Evolutionary conservation across 257 asterid species (phyloP), one percentile per base, ranked within the genome.

Genomic region (Salvia rosmarinus): DNA sequence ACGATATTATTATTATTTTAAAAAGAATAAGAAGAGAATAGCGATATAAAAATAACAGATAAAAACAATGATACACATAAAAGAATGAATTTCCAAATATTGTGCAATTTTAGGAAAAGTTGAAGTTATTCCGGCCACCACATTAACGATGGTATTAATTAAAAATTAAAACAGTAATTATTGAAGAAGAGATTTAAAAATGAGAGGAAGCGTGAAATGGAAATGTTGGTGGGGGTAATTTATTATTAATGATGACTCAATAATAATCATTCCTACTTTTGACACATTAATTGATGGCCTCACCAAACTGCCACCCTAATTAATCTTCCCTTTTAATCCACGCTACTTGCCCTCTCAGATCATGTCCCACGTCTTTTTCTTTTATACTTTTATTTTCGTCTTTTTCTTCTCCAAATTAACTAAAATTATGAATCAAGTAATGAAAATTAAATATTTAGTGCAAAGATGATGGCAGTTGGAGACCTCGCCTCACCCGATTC

Each of bases 301-400:
- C 78, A 74, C 84, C 84, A 67, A 79, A 79, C 83, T 40, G 58
- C 23, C 44, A 59, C 34, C 30, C 71, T 30, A 12, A 10, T 58
- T 70, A 63, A 60, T 74, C 76, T 3, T 78, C 59, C 77, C 89
- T 86, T 86, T 44, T 50, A 74, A 76, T 78, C 79, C 79, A 86
- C 85, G 86, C 80, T 60, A 46, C 62, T 39, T 4, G 20, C 28
- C 32, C 28, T 14, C 13, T 44, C 1, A 21, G 5, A n/a, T 47
- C 58, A 14, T 43, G 20, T 3, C 67, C 67, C 59, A 56, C 56
- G 20, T 25, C 10, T 3, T 28, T 49, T 35, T 42, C 2, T 44
- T 28, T 37, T 17, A n/a, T n/a, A n/a, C n/a, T 2, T 58, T 28
- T 13, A 0, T 32, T 30, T 42, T 9, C n/a, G 4, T 16, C 11